Base-by-base conservation (phyloP, 495 filamentous ascomycete genomes). In the Articulospora tetracladia region DNA sequence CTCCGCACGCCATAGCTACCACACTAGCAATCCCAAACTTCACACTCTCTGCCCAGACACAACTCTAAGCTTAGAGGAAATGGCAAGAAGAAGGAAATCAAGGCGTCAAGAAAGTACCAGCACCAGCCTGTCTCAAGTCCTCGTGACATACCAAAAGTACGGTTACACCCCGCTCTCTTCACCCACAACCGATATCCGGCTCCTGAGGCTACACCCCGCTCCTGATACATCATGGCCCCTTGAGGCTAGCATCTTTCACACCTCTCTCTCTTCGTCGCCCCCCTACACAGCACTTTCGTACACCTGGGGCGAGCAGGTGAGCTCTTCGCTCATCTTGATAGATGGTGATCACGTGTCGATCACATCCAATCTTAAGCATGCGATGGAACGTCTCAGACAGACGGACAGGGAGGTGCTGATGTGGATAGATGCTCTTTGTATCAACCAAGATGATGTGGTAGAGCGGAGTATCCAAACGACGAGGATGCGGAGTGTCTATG, bases 211-310 rank as follows among this genome's bases (percentile, higher is more conserved):
- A 7, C 34, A 24, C 1, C 51, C 51, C 11, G 39, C 58, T 2
- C 50, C 50, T 17, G 52, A 58, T 36, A n/a, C 50, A 12, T 30
- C 17, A 19, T 55, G 36, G 39, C 34, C 50, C 17, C 44, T 62
- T 4, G 26, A 28, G 6, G 41, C 28, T 44, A 46, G 19, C 0
- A 30, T 63, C 11, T 61, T 63, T 28, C 60, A 54, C 51, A 59
- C 58, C 23, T 47, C 56, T 32, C 57, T 61, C 11, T 13, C 49
- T 6, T 24, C 57, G 23, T 63, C 69, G 11, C 59, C 62, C 10
- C 54, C 60, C 20, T 67, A 67, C 25, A 24, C 41, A 19, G 61
- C 61, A 1, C 65, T 67, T 32, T 67, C 65, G 3, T 67, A 67
- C 52, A 36, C 65, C 0, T 67, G 65, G 65, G 65, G 64, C 22